Base-by-base conservation (phyloP, 306 rosid genomes). In the Acacia crassicarpa region DNA sequence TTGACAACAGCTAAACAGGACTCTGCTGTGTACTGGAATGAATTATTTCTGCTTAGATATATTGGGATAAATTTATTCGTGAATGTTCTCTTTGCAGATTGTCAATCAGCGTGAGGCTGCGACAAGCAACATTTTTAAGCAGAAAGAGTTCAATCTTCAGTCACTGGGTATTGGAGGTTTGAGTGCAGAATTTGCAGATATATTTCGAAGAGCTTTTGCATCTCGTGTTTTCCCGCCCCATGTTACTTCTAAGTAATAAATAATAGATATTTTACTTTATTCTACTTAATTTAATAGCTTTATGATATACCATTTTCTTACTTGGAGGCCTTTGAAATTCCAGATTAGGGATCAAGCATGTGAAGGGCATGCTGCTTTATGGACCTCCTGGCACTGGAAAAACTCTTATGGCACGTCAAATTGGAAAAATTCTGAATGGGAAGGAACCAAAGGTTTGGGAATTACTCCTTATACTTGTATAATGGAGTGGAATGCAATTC, bases 301-400 rank as follows among this genome's bases (percentile, higher is more conserved):
- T 67, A 73, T 41, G 27, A 20, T 83, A 45, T 81, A 76, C 45
- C 76, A 40, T 76, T 62, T 74, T 82, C 85, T 80, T 85, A 85
- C 65, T 49, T 77, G 86, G 75, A 78, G 79, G 53, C n/a, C 38
- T 88, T 81, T 88, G 79, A 84, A 76, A 78, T 86, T 83, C 69
- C 86, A 96, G 99, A 88, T 84, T 96, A 90, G 99, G 99, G 78
- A 93, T 96, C 83, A 92, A 96, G 88, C 99, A 93, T 81, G 99
- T 96, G 68, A 96, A 96, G 84, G 99, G 99, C 54, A 96, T 93
- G 98, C 90, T 95, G 81, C 96, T 95, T 75, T 89, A 83, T 90
- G 99, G 99, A 65, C 99, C 99, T 59, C 99, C 99, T 91, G 99
- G 99, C 76, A 95, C 99, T 78, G 99, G 99, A 71, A 95, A 95